Base-by-base conservation (phyloP, 1,139 yeast genomes). In the Yamadazyma blattariae region DNA sequence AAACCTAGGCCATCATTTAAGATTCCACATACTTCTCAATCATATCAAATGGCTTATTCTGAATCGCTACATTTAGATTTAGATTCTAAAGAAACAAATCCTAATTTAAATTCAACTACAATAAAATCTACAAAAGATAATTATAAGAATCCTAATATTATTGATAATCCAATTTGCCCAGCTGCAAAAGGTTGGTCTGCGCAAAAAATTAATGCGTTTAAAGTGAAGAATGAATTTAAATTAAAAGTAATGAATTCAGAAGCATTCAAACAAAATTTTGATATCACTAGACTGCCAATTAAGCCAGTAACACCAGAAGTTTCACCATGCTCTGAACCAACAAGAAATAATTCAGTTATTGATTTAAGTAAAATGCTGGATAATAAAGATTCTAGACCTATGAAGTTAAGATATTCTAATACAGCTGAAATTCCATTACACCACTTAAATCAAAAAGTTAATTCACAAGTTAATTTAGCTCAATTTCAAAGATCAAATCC, bases 291-390 rank as follows among this genome's bases (percentile, higher is more conserved):
- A 30, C 67, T 55, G 17, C 75, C 75, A 1, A 32, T 39, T 12
- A 53, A 51, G 30, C 73, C 72, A 5, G 54, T 64, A 1, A 59
- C 71, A 24, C 76, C 76, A 2, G 72, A 67, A 33, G 68, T 70
- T 2, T 65, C 72, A 8, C 76, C 76, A 7, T 60, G 50, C 32
- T 64, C 72, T 1, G 70, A 64, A 39, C 75, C 76, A 5, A 62
- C 73, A 7, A 50, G 71, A 38, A 54, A 59, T 29, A 70, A 70
- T 41, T 66, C 73, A 5, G 69, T 68, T 9, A 64, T 70, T 21
- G 74, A 70, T 46, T 56, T 70, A 35, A 54, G 67, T 19, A 67
- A 67, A 39, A 48, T 70, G 31, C 34, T 50, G 13, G 57, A 59
- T 21, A 62, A 64, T 34, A 71, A 64, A 17, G 64, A 66, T 25